Evolutionary conservation across 768 basidiomycete species (phyloP).

Genomic region (Auriscalpium orientale): DNA sequence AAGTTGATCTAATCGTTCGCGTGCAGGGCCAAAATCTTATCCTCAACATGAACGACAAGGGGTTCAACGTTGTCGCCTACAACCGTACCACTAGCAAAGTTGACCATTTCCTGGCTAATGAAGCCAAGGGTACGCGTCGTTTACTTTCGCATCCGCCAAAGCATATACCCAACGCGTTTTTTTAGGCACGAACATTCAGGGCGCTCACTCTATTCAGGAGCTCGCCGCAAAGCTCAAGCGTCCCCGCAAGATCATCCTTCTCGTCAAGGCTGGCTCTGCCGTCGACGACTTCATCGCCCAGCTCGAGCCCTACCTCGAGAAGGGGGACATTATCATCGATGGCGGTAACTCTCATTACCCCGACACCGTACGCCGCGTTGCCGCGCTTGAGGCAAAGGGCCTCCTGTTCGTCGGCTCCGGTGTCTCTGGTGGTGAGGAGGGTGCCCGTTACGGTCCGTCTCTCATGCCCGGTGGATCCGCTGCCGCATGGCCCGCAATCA

Average conservation of each 20-base stretch:
- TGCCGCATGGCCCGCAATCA: constrained; percentile 94
- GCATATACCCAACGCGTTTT: constrained; percentile 14
- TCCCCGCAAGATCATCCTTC: constrained; percentile 95
- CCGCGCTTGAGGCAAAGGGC: constrained; percentile 91
- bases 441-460: constrained; percentile 93
- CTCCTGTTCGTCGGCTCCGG: constrained; percentile 96
- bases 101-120: constrained; percentile 89
- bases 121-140: constrained; percentile 82
- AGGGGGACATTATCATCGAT: constrained; percentile 98
- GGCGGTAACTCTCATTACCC: constrained; percentile 99
- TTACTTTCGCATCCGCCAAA: constrained; percentile 16
- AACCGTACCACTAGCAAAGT: constrained; percentile 97
- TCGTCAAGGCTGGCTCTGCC: constrained; percentile 95
- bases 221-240: constrained; percentile 86
- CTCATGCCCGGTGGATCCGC: constrained; percentile 97
- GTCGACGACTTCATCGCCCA: constrained; percentile 94
- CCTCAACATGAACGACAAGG: constrained; percentile 99
- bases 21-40: constrained; percentile 90
- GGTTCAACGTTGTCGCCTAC: constrained; percentile 93
- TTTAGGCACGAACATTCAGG: constrained; percentile 88
- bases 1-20: constrained; percentile 8
- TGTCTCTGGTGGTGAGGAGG: constrained; percentile 99
- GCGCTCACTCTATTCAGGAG: constrained; percentile 91
- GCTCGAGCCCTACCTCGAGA: constrained; percentile 82
- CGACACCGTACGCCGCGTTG: constrained; percentile 89